phyloP scores from a whole-genome alignment of 495 filamentous ascomycete species.

The Cercophora sp. region DNA sequence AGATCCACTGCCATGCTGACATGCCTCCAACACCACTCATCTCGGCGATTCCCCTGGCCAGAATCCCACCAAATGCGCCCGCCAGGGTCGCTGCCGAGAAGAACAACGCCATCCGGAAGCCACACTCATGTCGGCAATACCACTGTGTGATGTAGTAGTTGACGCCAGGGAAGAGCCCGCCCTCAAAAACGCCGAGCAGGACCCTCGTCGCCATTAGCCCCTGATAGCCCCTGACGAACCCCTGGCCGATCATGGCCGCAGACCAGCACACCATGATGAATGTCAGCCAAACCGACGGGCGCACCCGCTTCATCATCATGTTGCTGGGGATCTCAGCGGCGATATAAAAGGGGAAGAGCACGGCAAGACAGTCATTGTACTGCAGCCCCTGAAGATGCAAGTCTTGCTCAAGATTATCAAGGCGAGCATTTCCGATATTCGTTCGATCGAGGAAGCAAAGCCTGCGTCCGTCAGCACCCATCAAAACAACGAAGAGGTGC shows the following conservation, averaged over 20 bases:
- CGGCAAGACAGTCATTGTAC: conserved; percentile 61
- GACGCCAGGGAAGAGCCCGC: conserved; percentile 62
- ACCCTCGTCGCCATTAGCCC: conserved; percentile 56
- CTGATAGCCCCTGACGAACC: conserved; percentile 50
- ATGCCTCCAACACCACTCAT: conserved; percentile 45
- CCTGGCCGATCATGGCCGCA: conserved; percentile 53
- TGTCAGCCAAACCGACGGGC: conserved; percentile 54
- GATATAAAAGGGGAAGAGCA: conserved; percentile 62
- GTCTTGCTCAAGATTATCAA: conserved; percentile 55
- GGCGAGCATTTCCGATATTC: conserved; percentile 73
- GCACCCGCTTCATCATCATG: conserved; percentile 57
- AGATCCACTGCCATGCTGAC: conserved; percentile 66
- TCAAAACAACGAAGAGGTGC: neutral
- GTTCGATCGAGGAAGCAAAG: conserved; percentile 54
- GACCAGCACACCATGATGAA: conserved; percentile 51
- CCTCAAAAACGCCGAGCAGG: conserved; percentile 61
- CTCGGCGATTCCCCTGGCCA: conserved; percentile 59
- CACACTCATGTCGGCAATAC: conserved; percentile 49
- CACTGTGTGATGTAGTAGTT: conserved; percentile 76
- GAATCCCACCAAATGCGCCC: conserved; percentile 64
- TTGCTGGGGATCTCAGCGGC: conserved; percentile 64
- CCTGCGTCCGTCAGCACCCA: too few species aligned
- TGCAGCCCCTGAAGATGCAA: conserved; percentile 51
- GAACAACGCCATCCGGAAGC: conserved; percentile 50
- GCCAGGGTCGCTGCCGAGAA: conserved; percentile 57